Conservation (phyloP, 1,139 yeast genomes). For the Pichia norvegensis region DNA sequence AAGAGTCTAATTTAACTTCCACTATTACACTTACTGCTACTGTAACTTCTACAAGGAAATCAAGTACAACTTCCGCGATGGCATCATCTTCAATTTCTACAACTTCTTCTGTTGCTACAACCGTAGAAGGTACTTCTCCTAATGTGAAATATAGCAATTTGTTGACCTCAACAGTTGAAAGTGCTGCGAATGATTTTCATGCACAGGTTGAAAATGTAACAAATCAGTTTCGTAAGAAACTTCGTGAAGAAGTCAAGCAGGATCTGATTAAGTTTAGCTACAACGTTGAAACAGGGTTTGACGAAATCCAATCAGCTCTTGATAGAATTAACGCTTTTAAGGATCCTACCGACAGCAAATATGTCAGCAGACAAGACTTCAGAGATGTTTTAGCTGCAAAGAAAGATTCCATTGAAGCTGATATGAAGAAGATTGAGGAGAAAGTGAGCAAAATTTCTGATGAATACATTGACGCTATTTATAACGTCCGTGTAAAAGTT, state of each 20-base stretch:
- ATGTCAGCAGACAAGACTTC: constrained; percentile 50
- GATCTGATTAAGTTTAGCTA: constrained; percentile 37
- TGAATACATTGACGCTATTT: constrained; percentile 36
- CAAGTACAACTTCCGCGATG: constrained; percentile 1
- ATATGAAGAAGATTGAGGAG: constrained; percentile 33
- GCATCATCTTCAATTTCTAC: constrained; percentile 7
- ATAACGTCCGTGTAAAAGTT: constrained; percentile 42
- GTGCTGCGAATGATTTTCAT: constrained; percentile 38
- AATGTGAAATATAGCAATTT: constrained; percentile 30
- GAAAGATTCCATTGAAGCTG: constrained; percentile 31
- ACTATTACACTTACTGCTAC: neutral
- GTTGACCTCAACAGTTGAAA: constrained; percentile 36
- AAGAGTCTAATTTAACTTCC: neutral
- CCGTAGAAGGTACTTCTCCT: constrained; percentile 22
- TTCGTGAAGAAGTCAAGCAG: constrained; percentile 35
- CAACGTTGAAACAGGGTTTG: constrained; percentile 39
- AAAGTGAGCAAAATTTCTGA: constrained; percentile 32
- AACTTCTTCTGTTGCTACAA: neutral
- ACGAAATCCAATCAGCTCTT: constrained; percentile 39
- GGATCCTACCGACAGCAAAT: constrained; percentile 28
- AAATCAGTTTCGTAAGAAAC: constrained; percentile 28
- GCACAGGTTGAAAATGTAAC: constrained; percentile 36
- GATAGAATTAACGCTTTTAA: constrained; percentile 43
- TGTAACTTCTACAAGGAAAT: neutral
- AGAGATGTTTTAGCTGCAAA: constrained; percentile 38